Conservation (phyloP, 2,329 filamentous ascomycete species). For the Acrodontium crateriforme region DNA sequence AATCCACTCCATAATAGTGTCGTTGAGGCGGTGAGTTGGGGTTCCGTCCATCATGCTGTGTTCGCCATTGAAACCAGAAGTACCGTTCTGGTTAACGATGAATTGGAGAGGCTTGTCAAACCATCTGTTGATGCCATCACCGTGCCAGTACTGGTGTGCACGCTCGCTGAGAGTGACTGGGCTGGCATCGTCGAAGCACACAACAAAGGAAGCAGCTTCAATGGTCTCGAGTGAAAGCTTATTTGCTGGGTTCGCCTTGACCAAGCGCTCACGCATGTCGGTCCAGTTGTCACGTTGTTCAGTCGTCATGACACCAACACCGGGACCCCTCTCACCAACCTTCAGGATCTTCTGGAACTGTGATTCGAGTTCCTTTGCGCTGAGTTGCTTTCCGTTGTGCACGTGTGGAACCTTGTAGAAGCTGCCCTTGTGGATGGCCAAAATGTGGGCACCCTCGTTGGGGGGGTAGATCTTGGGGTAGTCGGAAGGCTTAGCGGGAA, state of each 20-base stretch:
- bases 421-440: constrained; percentile 88
- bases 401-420: constrained; percentile 88
- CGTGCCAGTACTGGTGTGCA: constrained; percentile 94
- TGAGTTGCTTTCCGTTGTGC: constrained; percentile 70
- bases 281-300: constrained; percentile 93
- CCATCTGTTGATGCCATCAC: constrained; percentile 90
- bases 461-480: constrained; percentile 67
- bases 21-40: constrained; percentile 90
- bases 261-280: constrained; percentile 59
- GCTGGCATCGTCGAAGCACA: constrained; percentile 83
- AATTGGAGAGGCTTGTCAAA: constrained; percentile 98
- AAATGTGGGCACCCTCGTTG: constrained; percentile 69
- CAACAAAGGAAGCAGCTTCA: constrained; percentile 76
- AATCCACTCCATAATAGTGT: constrained; percentile 83
- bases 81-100: constrained; percentile 95
- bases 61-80: constrained; percentile 93
- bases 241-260: constrained; percentile 67
- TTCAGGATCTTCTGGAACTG: constrained; percentile 81
- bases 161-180: constrained; percentile 93
- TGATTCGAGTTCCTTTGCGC: constrained; percentile 73
- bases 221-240: constrained; percentile 63
- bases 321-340: constrained; percentile 54
- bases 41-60: constrained; percentile 99
- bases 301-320: constrained; percentile 73
- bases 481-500: constrained; percentile 70